A percentile compares a stretch with the other conserved stretches of the same genome.
Conservation (phyloP, 768 basidiomycete genomes). For the Podaxis pistillaris region DNA sequence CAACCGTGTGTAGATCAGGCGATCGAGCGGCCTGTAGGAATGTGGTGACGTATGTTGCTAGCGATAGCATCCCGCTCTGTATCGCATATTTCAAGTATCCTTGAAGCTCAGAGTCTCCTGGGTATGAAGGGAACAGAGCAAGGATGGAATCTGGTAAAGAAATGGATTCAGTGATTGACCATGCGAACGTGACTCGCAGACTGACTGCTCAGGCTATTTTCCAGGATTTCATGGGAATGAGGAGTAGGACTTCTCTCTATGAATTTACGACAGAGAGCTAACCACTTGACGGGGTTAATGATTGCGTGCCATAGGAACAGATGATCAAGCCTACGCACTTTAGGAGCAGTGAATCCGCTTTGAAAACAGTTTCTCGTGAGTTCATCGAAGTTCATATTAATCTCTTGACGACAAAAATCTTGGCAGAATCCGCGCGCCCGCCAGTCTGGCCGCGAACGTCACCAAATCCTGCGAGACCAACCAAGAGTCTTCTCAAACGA, state of each 20-base stretch:
- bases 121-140: conserved; percentile 62
- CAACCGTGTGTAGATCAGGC: conserved; percentile 57
- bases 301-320: conserved; percentile 1
- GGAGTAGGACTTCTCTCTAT: conserved; percentile 46
- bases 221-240: conserved; percentile 41
- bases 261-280: conserved; percentile 60
- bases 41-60: conserved; percentile 59
- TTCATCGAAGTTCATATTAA: conserved; percentile 66
- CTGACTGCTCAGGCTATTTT: conserved; percentile 27
- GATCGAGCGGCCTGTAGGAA: conserved; percentile 69
- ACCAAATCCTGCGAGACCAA: no score
- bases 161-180: background rate
- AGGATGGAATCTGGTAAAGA: conserved; percentile 61
- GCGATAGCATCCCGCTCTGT: conserved; percentile 51
- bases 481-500: no score
- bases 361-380: conserved; percentile 75
- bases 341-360: conserved; percentile 59
- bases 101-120: conserved; percentile 67
- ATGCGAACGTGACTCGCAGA: background rate
- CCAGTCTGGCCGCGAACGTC: no score
- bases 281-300: conserved; percentile 50
- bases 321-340: conserved; percentile 38
- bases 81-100: conserved; percentile 65
- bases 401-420: background rate
- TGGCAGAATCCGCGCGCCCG: background rate